Conservation (phyloP, 352 stramenopile genomes). For the Globisporangium cylindrosporum region DNA sequence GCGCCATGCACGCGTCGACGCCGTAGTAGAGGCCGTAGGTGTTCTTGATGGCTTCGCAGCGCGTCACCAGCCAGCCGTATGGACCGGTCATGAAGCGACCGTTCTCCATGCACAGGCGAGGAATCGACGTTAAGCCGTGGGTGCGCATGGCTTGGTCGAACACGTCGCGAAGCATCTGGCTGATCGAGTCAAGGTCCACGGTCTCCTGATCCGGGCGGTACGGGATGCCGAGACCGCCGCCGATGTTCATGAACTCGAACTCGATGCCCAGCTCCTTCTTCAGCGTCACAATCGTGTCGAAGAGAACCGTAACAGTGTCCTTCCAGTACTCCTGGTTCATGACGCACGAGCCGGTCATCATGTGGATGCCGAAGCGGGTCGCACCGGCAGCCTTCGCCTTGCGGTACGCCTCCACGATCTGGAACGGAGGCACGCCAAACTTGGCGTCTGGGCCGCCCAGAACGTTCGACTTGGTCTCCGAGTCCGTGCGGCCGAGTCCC, state of each 20-base stretch:
- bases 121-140: conserved; percentile 59
- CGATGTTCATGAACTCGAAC: conserved; percentile 92
- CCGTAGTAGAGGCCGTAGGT: conserved; percentile 86
- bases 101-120: conserved; percentile 88
- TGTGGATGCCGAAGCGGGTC: conserved; percentile 89
- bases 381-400: conserved; percentile 73
- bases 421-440: conserved; percentile 85
- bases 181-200: conserved; percentile 70
- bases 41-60: conserved; percentile 85
- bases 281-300: conserved; percentile 78
- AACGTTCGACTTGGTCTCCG: conserved; percentile 88
- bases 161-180: conserved; percentile 68
- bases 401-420: conserved; percentile 87
- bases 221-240: conserved; percentile 83
- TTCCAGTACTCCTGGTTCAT: conserved; percentile 90
- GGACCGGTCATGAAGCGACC: conserved; percentile 87
- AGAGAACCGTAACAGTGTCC: conserved; percentile 82
- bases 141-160: conserved; percentile 75
- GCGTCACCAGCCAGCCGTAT: conserved; percentile 82
- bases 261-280: conserved; percentile 81
- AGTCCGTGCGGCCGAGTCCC: conserved; percentile 84
- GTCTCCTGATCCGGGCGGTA: conserved; percentile 73
- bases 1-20: conserved; percentile 87
- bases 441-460: conserved; percentile 86
- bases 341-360: conserved; percentile 91